Evolutionary conservation across 2,329 filamentous ascomycete species (phyloP).

Genomic region (Thyridium curvatum): DNA sequence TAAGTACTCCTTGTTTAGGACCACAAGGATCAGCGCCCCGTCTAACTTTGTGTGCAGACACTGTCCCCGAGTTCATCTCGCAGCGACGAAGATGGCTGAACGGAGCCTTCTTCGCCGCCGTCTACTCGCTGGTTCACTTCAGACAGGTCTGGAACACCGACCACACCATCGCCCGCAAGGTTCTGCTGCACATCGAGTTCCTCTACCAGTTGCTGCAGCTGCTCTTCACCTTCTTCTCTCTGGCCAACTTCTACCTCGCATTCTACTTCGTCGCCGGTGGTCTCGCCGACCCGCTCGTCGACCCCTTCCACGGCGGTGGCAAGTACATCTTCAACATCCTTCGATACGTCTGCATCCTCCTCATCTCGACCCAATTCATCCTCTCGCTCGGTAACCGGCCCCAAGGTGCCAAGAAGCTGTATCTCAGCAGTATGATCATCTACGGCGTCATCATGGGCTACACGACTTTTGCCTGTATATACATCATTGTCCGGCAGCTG

Average conservation of each 20-base stretch:
- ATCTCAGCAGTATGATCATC: conserved; percentile 80
- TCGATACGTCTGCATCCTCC: conserved; percentile 76
- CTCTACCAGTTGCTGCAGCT: conserved; percentile 91
- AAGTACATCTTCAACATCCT: conserved; percentile 81
- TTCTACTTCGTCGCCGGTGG: conserved; percentile 98
- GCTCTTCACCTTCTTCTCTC: conserved; percentile 93
- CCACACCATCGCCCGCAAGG: conserved; percentile 82
- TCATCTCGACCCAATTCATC: conserved; percentile 95
- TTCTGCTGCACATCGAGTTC: conserved; percentile 90
- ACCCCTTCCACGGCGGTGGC: conserved; percentile 86
- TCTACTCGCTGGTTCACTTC: conserved; percentile 95
- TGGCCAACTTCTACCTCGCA: conserved; percentile 97
- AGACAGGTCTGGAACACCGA: conserved; percentile 90
- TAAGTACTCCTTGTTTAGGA: too few species aligned
- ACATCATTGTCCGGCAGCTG: conserved; percentile 82
- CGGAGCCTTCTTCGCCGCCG: conserved; percentile 95
- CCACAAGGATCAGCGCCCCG: background rate
- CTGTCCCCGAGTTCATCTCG: conserved; percentile 94
- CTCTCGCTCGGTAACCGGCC: conserved; percentile 93
- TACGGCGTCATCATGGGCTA: conserved; percentile 95
- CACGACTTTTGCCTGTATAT: conserved; percentile 83
- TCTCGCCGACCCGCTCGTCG: conserved; percentile 68
- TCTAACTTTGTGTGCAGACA: conserved; percentile 45
- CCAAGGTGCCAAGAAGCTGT: conserved; percentile 89
- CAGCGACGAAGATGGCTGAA: conserved; percentile 96